These are phyloP conservation scores for Phytophthora litchii DNA, from an alignment of 352 stramenopile species.

Conservation along the genomic window DNA sequence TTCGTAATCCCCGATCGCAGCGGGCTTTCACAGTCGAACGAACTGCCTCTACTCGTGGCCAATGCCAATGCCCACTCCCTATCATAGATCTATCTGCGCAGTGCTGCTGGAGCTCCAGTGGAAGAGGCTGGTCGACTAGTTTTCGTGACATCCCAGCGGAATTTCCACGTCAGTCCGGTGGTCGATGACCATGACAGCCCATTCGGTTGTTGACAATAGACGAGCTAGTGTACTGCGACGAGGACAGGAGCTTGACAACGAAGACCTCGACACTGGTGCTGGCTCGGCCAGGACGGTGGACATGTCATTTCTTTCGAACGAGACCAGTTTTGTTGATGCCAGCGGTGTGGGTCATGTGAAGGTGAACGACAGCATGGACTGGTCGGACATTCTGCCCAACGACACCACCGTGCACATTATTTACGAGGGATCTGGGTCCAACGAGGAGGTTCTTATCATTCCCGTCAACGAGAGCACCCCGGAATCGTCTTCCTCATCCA, in stretches of 20 bases:
- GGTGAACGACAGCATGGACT: slow-evolving; percentile 36
- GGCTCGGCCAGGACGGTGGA: slow-evolving; percentile 24
- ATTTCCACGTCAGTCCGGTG: slow-evolving; percentile 5
- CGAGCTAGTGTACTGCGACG: slow-evolving; percentile 3
- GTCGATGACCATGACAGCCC: slow-evolving; percentile 20
- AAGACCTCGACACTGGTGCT: slow-evolving; percentile 1
- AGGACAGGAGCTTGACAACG: slow-evolving; percentile 16
- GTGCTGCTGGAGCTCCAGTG: too few species aligned
- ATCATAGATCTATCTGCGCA: slow-evolving; percentile 26
- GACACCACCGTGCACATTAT: slow-evolving; percentile 50
- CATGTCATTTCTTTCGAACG: slow-evolving; percentile 41
- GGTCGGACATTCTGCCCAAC: slow-evolving; percentile 45
- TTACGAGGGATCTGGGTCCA: slow-evolving; percentile 42
- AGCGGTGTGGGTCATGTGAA: slow-evolving; percentile 42
- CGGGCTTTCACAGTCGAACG: slow-evolving; percentile 18
- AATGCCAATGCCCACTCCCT: slow-evolving; percentile 12
- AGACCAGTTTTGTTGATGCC: slow-evolving; percentile 32
- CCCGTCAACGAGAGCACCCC: slow-evolving; percentile 27
- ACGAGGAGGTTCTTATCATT: slow-evolving; percentile 40
- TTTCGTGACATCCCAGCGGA: not conserved
- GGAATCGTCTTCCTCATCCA: slow-evolving; percentile 15
- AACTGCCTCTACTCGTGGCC: slow-evolving; percentile 36
- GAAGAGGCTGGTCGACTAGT: slow-evolving; percentile 8
- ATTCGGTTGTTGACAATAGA: not conserved
- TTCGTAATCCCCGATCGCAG: slow-evolving; percentile 27